phyloP scores from a whole-genome alignment of 768 basidiomycete genomes.

The Mrakia hoshinonis region DNA sequence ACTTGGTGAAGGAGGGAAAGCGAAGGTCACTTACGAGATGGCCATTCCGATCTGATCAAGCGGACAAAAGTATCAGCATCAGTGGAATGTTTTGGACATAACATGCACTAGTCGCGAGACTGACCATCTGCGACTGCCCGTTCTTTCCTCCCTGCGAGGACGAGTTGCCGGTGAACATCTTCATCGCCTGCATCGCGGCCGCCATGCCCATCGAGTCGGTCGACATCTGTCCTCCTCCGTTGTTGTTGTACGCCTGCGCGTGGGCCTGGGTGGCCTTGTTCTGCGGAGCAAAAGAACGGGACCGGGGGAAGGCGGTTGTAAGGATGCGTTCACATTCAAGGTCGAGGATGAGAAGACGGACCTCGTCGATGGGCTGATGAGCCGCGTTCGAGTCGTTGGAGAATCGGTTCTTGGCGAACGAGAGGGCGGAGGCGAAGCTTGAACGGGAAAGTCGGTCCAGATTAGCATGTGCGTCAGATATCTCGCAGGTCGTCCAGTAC shows the following conservation, averaged over 20 bases:
- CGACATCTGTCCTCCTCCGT: background rate
- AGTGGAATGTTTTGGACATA: too few relatives aligned
- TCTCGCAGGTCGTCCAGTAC: background rate
- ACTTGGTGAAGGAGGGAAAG: too few relatives aligned
- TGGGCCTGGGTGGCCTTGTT: conserved; percentile 22
- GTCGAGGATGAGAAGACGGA: background rate
- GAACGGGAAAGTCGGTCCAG: background rate
- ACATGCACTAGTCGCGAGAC: background rate
- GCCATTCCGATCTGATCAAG: conserved; percentile 22
- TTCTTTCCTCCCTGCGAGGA: background rate
- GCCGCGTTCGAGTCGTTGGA: conserved; percentile 5
- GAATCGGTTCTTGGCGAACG: conserved; percentile 24
- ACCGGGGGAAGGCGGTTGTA: background rate
- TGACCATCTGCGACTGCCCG: conserved; percentile 24
- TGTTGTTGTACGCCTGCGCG: conserved; percentile 19
- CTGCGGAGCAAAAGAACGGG: background rate
- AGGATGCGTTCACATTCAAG: too few relatives aligned
- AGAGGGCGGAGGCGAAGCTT: conserved; percentile 25
- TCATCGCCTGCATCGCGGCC: conserved; percentile 26
- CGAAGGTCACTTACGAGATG: background rate
- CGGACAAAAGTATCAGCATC: background rate
- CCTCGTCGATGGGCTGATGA: conserved; percentile 24
- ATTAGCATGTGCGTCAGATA: background rate
- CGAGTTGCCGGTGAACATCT: conserved; percentile 16
- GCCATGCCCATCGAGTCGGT: conserved; percentile 16